These are phyloP conservation scores for Aspergillus phoenicis DNA, from an alignment of 2,329 filamentous ascomycete genomes.

Conservation along the genomic window DNA sequence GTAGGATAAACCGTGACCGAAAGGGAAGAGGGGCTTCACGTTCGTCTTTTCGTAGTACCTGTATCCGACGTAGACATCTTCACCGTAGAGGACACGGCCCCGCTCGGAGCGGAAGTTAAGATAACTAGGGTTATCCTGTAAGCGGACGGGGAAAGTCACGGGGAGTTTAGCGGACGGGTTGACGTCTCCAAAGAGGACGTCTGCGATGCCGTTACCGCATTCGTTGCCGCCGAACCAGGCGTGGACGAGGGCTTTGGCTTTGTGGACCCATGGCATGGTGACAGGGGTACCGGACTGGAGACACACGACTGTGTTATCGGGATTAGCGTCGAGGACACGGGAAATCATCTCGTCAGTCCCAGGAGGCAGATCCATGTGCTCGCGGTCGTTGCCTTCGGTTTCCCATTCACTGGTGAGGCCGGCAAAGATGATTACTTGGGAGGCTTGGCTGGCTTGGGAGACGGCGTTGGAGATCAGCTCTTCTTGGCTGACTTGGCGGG, in stretches of 20 bases:
- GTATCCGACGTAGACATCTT: conserved; percentile 81
- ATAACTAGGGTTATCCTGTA: conserved; percentile 74
- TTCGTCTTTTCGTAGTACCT: conserved; percentile 75
- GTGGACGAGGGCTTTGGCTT: conserved; percentile 64
- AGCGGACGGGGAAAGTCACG: conserved; percentile 67
- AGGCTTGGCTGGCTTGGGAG: conserved; percentile 66
- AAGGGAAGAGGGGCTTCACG: conserved; percentile 69
- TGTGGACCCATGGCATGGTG: conserved; percentile 52
- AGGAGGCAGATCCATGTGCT: conserved; percentile 59
- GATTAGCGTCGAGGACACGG: conserved; percentile 66
- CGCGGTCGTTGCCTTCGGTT: conserved; percentile 68
- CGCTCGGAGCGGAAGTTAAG: conserved; percentile 73
- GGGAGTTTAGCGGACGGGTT: conserved; percentile 77
- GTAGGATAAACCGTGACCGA: conserved; percentile 79
- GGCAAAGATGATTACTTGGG: conserved; percentile 76
- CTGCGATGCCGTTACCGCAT: conserved; percentile 77
- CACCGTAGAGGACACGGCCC: conserved; percentile 72
- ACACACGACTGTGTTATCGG: conserved; percentile 67
- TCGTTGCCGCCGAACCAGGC: conserved; percentile 90
- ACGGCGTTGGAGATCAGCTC: conserved; percentile 68
- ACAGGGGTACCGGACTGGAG: conserved; percentile 76
- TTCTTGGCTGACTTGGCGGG: conserved; percentile 59
- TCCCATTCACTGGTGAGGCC: conserved; percentile 83
- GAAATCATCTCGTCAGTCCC: conserved; percentile 62
- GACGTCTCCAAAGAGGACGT: conserved; percentile 72